These are phyloP conservation scores for Macrolepiota albuminosa DNA, from an alignment of 768 basidiomycete species.

Conservation along the genomic window DNA sequence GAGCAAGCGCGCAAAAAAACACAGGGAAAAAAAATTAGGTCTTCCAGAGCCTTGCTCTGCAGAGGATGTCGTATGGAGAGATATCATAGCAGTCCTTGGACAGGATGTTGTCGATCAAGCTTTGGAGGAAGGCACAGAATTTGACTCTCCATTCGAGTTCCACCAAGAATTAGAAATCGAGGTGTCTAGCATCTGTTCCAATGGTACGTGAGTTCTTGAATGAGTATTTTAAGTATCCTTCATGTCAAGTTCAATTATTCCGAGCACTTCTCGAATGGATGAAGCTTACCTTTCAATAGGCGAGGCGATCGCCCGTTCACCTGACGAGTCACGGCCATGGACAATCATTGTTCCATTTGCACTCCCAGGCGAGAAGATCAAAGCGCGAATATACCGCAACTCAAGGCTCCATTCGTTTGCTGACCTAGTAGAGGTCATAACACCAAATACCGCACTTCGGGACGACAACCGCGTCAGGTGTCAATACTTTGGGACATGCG, in stretches of 20 bases:
- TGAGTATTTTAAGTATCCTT: background rate
- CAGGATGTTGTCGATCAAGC: constrained; percentile 46
- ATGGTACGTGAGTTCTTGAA: constrained; percentile 35
- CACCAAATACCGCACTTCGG: constrained; percentile 59
- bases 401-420: constrained; percentile 70
- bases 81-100: constrained; percentile 67
- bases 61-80: constrained; percentile 72
- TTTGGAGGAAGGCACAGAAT: constrained; percentile 44
- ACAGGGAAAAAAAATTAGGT: constrained; percentile 32
- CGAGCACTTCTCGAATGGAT: background rate
- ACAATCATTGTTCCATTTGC: constrained; percentile 80
- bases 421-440: constrained; percentile 63
- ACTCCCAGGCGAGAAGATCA: constrained; percentile 78
- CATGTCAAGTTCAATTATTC: background rate
- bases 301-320: constrained; percentile 57
- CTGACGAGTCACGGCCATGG: constrained; percentile 56
- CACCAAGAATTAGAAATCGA: constrained; percentile 63
- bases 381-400: constrained; percentile 67
- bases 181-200: constrained; percentile 60
- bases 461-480: constrained; percentile 67
- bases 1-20: constrained; percentile 23
- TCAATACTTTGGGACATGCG: constrained; percentile 85
- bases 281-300: constrained; percentile 33
- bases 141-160: constrained; percentile 54
- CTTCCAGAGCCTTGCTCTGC: constrained; percentile 61